These are phyloP conservation scores for Madurella mycetomatis DNA, from an alignment of 2,329 filamentous ascomycete genomes.

Conservation along the genomic window DNA sequence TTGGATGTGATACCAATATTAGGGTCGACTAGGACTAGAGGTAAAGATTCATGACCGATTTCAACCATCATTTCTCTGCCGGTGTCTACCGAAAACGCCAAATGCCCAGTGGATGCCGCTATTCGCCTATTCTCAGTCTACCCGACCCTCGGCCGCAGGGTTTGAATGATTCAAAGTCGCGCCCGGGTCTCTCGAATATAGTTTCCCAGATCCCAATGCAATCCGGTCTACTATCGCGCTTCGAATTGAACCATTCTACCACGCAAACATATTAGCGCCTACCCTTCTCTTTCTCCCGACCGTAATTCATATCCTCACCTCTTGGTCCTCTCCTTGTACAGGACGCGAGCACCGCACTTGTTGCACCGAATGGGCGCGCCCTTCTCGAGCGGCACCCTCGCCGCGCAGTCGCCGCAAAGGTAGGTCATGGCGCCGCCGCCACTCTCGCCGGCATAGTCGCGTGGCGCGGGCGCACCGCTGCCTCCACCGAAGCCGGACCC, in stretches of 20 bases:
- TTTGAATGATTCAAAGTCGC: no score
- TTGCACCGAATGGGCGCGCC: slow-evolving; percentile 82
- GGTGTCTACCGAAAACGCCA: slow-evolving; percentile 9
- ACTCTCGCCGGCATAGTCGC: slow-evolving; percentile 38
- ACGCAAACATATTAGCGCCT: slow-evolving; percentile 21
- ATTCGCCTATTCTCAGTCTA: not conserved
- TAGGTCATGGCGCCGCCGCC: slow-evolving; percentile 55
- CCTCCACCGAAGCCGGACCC: slow-evolving; percentile 37
- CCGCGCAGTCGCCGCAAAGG: slow-evolving; percentile 80
- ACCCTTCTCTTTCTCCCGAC: not conserved
- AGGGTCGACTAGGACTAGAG: slow-evolving; percentile 1
- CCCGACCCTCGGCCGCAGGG: not conserved
- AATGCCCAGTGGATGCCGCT: not conserved
- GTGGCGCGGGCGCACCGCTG: slow-evolving; percentile 23
- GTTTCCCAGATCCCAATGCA: not conserved
- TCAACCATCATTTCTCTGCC: not conserved
- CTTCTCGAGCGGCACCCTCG: slow-evolving; percentile 68
- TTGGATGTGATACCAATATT: slow-evolving; percentile 26
- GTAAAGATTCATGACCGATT: slow-evolving; percentile 8
- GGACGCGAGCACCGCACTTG: slow-evolving; percentile 88
- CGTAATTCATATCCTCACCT: slow-evolving; percentile 57
- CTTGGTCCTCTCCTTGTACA: slow-evolving; percentile 98
- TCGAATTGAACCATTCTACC: slow-evolving; percentile 96
- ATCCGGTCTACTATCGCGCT: slow-evolving; percentile 57
- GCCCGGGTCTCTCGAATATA: no score